Conservation (phyloP, 768 basidiomycete species). For the Tulasnella sp. region DNA sequence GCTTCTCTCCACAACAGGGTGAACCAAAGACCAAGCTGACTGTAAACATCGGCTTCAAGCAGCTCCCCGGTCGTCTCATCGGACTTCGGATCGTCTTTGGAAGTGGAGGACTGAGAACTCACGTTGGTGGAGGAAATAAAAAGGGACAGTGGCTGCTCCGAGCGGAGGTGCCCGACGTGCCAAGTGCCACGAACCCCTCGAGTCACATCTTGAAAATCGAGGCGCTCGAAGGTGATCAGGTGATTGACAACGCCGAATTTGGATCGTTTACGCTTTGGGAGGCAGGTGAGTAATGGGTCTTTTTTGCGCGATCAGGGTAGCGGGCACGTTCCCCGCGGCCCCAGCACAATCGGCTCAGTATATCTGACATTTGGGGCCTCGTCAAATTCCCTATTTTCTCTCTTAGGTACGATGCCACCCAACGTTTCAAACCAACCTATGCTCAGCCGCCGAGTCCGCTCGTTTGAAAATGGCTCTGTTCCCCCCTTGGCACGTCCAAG, state of each 20-base stretch:
- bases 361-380: too few relatives aligned
- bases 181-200: conserved; percentile 34
- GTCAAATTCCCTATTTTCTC: too few relatives aligned
- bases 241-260: conserved; percentile 60
- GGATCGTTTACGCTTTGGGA: conserved; percentile 64
- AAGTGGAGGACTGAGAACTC: conserved; percentile 56
- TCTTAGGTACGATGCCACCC: conserved; percentile 9
- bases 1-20: conserved; percentile 58
- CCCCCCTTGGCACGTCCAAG: background rate
- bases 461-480: background rate
- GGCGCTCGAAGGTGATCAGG: conserved; percentile 40
- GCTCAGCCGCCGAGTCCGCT: background rate
- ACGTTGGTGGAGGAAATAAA: conserved; percentile 34
- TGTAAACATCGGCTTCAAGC: conserved; percentile 54
- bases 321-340: background rate
- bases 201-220: conserved; percentile 52
- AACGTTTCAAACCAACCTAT: background rate
- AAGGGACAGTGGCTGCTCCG: conserved; percentile 55
- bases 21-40: conserved; percentile 54
- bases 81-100: conserved; percentile 71
- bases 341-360: too few relatives aligned
- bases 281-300: conserved; percentile 32
- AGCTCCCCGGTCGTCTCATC: conserved; percentile 38
- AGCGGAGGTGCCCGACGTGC: conserved; percentile 51
- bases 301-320: background rate